Evolutionary conservation across 257 asterid species (phyloP), one percentile per base, ranked within the genome.

Genomic region (Scutellaria minor): DNA sequence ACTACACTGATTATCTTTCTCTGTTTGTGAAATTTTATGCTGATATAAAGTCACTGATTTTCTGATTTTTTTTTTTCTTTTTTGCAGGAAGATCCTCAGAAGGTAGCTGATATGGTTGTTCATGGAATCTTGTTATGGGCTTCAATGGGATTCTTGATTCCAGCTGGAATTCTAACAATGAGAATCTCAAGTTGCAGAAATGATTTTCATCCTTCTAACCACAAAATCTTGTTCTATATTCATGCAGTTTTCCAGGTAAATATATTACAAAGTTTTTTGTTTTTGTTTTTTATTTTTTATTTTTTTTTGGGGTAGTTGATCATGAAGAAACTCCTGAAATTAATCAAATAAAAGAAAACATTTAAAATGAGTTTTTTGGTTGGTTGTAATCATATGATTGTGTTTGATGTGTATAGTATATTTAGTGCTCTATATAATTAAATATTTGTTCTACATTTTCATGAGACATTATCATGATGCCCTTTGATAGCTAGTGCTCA

Each of bases 81-180:
- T 37, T 56, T 78, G 83, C 84, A 92, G 96, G 86, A 74, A 56
- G 12, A 64, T 81, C 64, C 83, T 72, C 71, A 70, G 45, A 88
- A 55, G 81, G 64, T 62, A 71, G 61, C 75, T 77, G 86, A 86
- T 40, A 86, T 92, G 69, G 80, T 71, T 68, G 77, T 90, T 75
- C 98, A 90, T 82, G 98, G 96, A 52, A 68, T 92, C 48, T 69
- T 90, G 15, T 68, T 88, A 18, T 92, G 98, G 97, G 88, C 88
- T 78, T 88, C 98, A 41, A 79, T 84, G 83, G 97, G 96, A 45
- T 79, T 87, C 70, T 83, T 90, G 76, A 84, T 90, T 87, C 98
- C 98, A 44, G 66, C 76, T 8, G 98, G 93, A 40, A 80, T 92
- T 80, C 82, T 92, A 11, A 47, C 81, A 55, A 83, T 88, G 74